Base-by-base conservation (phyloP, 768 basidiomycete species). In the Cystobasidium ongulense region DNA sequence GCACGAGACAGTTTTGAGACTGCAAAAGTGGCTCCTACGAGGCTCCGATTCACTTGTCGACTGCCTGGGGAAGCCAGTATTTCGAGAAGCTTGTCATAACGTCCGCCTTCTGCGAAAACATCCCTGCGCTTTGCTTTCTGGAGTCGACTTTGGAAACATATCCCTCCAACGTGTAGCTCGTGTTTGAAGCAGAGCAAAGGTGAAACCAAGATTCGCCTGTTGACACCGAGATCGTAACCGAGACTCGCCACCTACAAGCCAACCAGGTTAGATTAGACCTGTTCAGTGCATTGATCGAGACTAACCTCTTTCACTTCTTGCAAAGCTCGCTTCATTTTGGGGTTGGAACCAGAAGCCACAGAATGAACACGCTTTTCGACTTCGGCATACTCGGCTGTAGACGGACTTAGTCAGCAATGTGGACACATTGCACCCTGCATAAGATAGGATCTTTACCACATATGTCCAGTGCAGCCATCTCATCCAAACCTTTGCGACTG, bases 61-160 rank as follows among this genome's bases (percentile, higher is more conserved):
- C 63, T 72, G 21, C 77, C 76, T 52, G 76, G 77, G 0, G 75
- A 63, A 1, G 76, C 76, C 62, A 80, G 77, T 23, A 74, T 74
- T 1, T 77, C 76, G 61, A 80, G 75, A 35, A 80, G 74, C 39
- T 77, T 77, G 76, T 80, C 80, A 50, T 78, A 80, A 15, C 80
- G 64, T 23, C 80, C 80, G 5, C 80, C 80, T n/a, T 79, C 79
- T 0, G 79, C 80, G 1, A 79, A 73, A 0, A 80, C 75, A 18
- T 80, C 78, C 3, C 78, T 68, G n/a, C 74, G 76, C 68, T 74
- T 75, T 33, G 70, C 74, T n/a, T 64, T 70, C 31, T 76, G 46
- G 23, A 74, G 39, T 46, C 74, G 66, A n/a, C 75, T 75, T 41
- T 78, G 77, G 74, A 79, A 79, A 29, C 78, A 76, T 11, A 74